Percentiles rank a stretch among this genome's conserved stretches.
These are phyloP conservation scores for Trichophaea hybrida DNA, from an alignment of 2,329 filamentous ascomycete genomes.

Conservation along the genomic window DNA sequence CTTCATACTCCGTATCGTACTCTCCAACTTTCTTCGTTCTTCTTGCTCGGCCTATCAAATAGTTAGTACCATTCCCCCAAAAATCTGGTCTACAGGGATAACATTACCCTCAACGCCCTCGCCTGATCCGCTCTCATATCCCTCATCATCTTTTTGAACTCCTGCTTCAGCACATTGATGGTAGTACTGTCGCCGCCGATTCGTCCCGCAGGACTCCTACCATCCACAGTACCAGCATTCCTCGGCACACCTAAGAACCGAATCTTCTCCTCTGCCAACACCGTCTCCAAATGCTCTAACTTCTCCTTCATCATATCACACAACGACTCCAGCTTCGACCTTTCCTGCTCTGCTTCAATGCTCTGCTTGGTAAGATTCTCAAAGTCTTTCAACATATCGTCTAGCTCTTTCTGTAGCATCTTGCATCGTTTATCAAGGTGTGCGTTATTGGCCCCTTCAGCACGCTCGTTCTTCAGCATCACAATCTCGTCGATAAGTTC, in stretches of 20 bases:
- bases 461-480: slow-evolving; percentile 31
- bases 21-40: slow-evolving; percentile 52
- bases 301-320: slow-evolving; percentile 51
- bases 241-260: slow-evolving; percentile 43
- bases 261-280: slow-evolving; percentile 53
- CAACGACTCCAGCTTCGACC: slow-evolving; percentile 47
- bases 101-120: slow-evolving; percentile 48
- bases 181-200: slow-evolving; percentile 44
- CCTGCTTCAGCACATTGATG: slow-evolving; percentile 53
- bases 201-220: slow-evolving; percentile 28
- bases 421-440: slow-evolving; percentile 38
- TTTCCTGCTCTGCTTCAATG: slow-evolving; percentile 57
- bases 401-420: slow-evolving; percentile 49
- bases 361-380: slow-evolving; percentile 55
- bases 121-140: slow-evolving; percentile 53
- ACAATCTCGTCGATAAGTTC: slow-evolving; percentile 34
- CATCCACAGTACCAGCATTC: slow-evolving; percentile 25
- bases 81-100: slow-evolving; percentile 7
- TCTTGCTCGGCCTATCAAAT: slow-evolving; percentile 51
- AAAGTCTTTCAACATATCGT: slow-evolving; percentile 54
- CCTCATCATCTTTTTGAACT: slow-evolving; percentile 71
- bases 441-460: slow-evolving; percentile 8
- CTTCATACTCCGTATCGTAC: slow-evolving; percentile 42
- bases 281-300: slow-evolving; percentile 47
- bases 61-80: slow-evolving; percentile 20